Evolutionary conservation across 1,284 basidiomycete species (phyloP).

Genomic region (Trichosporon sp.): DNA sequence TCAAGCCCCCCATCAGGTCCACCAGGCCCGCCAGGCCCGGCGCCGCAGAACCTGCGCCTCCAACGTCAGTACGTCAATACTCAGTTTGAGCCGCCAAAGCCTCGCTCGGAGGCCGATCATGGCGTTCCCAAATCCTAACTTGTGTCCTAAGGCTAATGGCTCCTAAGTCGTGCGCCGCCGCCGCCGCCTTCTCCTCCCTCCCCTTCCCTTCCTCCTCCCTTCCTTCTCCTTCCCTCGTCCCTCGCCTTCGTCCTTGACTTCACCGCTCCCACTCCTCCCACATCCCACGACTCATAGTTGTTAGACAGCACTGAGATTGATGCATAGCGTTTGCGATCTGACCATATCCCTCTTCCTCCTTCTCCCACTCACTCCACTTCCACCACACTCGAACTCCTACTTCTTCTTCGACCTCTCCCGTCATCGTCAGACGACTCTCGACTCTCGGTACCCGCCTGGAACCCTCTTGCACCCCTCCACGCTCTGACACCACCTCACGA

Average conservation of each 20-base stretch:
- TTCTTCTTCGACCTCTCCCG: neutral
- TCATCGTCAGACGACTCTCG: neutral
- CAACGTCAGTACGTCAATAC: neutral
- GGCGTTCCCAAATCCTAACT: conserved; percentile 5
- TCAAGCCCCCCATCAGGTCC: neutral
- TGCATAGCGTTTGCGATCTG: neutral
- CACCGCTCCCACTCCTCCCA: conserved; percentile 1
- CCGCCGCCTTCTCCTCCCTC: neutral
- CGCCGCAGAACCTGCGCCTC: neutral
- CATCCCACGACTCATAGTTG: neutral
- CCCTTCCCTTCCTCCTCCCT: neutral
- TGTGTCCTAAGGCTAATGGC: neutral
- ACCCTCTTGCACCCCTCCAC: neutral
- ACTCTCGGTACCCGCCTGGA: neutral
- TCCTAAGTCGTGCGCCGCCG: conserved; percentile 2
- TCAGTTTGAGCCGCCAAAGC: neutral
- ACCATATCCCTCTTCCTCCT: neutral
- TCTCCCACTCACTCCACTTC: neutral
- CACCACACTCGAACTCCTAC: neutral
- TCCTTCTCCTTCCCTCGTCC: neutral
- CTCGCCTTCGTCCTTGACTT: neutral
- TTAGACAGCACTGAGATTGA: conserved; percentile 1
- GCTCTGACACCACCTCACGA: neutral
- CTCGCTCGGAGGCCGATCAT: conserved; percentile 4
- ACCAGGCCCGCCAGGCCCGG: neutral